Evolutionary conservation across 2,329 filamentous ascomycete genomes (phyloP).

Genomic region (Colletotrichum zoysiae): DNA sequence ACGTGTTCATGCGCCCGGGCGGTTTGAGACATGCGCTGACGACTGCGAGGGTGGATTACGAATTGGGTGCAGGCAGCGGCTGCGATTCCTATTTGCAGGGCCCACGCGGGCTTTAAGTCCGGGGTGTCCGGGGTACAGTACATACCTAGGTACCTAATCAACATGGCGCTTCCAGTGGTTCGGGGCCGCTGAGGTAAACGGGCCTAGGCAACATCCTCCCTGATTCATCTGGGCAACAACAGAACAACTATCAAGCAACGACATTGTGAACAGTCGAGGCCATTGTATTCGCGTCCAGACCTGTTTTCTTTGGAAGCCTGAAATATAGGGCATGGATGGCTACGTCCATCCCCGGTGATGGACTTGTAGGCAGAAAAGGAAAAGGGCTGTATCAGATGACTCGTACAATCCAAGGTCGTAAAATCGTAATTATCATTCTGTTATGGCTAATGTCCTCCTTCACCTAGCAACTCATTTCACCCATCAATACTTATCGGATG

Average conservation of each 20-base stretch:
- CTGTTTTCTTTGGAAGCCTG: too few species aligned
- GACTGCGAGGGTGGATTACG: constrained; percentile 25
- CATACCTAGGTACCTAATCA: too few species aligned
- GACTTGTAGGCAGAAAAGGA: not conserved
- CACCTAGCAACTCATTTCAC: constrained; percentile 49
- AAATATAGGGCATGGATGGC: too few species aligned
- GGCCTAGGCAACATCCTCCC: not conserved
- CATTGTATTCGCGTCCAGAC: not conserved
- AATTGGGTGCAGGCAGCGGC: constrained; percentile 20
- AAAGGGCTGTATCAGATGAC: not conserved
- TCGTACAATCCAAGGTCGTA: not conserved
- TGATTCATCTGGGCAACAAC: not conserved
- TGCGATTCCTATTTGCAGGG: constrained; percentile 20
- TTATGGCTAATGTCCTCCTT: constrained; percentile 21
- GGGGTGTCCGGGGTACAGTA: constrained; percentile 21
- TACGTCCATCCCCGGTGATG: too few species aligned
- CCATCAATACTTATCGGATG: constrained; percentile 70
- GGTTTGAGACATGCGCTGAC: constrained; percentile 35
- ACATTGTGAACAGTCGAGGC: too few species aligned
- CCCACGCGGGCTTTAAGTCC: not conserved
- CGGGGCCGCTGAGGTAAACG: not conserved
- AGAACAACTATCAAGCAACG: not conserved
- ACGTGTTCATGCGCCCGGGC: constrained; percentile 36
- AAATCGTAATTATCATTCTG: constrained; percentile 1
- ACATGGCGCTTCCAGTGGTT: constrained; percentile 22